Percentiles rank a stretch among this genome's conserved stretches.
These are phyloP conservation scores for Trichoderma atrobrunneum DNA, from an alignment of 2,329 filamentous ascomycete species.

Conservation along the genomic window DNA sequence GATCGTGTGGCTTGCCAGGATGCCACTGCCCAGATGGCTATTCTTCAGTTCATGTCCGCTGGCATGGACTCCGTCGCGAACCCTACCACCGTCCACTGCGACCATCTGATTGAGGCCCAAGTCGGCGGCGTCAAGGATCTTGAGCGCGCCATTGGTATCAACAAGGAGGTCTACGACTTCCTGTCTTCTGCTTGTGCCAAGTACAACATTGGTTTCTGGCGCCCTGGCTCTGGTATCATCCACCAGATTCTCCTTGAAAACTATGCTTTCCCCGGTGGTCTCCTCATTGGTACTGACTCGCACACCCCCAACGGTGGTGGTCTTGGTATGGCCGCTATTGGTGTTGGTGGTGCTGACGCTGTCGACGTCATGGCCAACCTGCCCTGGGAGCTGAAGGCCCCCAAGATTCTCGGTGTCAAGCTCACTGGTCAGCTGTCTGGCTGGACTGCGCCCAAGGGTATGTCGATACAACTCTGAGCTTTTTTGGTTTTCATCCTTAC, in stretches of 20 bases:
- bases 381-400: conserved; percentile 97
- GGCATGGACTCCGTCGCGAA: conserved; percentile 95
- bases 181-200: conserved; percentile 90
- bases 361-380: conserved; percentile 98
- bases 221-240: conserved; percentile 96
- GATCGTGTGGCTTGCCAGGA: conserved; percentile 99
- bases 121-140: conserved; percentile 91
- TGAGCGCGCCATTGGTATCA: conserved; percentile 83
- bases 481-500: not conserved
- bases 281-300: conserved; percentile 96
- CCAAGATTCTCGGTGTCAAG: conserved; percentile 94
- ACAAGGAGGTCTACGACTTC: conserved; percentile 99
- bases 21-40: conserved; percentile 99
- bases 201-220: conserved; percentile 99
- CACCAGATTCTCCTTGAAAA: conserved; percentile 99
- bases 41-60: conserved; percentile 99
- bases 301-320: conserved; percentile 97
- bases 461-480: conserved; percentile 30
- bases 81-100: conserved; percentile 94
- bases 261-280: conserved; percentile 97
- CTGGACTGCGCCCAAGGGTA: conserved; percentile 92
- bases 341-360: conserved; percentile 96
- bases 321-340: conserved; percentile 91
- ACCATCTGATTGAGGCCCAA: conserved; percentile 98
- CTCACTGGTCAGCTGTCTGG: conserved; percentile 85